Conservation (phyloP, 768 basidiomycete genomes). For the Russula lepida region DNA sequence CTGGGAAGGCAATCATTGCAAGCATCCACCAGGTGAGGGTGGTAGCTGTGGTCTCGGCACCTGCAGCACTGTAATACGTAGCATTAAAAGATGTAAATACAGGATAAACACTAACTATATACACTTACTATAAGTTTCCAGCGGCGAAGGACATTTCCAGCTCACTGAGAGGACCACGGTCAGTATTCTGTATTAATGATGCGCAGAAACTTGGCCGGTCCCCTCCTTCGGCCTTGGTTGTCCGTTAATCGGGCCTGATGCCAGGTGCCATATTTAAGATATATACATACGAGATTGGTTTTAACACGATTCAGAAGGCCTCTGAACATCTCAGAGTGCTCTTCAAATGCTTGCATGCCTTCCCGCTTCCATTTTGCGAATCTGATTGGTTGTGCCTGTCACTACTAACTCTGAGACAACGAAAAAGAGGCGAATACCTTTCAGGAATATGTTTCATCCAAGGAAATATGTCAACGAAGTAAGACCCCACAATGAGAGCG, state of each 20-base stretch:
- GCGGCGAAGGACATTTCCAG: slow-evolving; percentile 16
- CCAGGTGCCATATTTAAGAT: no score
- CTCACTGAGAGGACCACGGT: neutral
- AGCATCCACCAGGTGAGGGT: slow-evolving; percentile 11
- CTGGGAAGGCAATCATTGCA: slow-evolving; percentile 19
- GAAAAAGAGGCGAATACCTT: neutral
- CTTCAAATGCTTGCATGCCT: no score
- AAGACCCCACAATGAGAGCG: neutral
- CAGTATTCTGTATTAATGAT: neutral
- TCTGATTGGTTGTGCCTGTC: no score
- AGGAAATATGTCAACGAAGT: slow-evolving; percentile 3
- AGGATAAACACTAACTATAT: neutral
- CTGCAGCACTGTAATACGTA: neutral
- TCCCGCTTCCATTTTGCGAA: no score
- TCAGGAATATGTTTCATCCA: slow-evolving; percentile 11
- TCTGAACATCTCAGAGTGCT: no score
- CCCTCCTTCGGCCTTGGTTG: neutral
- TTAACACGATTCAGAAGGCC: no score
- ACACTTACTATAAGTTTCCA: slow-evolving; percentile 16
- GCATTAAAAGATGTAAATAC: neutral
- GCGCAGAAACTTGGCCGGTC: neutral
- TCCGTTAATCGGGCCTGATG: neutral
- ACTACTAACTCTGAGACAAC: no score
- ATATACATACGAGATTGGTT: slow-evolving; percentile 10
- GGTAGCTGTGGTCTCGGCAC: neutral